These are phyloP conservation scores for Vigna radiata DNA, from an alignment of 306 rosid species.

Conservation along the genomic window DNA sequence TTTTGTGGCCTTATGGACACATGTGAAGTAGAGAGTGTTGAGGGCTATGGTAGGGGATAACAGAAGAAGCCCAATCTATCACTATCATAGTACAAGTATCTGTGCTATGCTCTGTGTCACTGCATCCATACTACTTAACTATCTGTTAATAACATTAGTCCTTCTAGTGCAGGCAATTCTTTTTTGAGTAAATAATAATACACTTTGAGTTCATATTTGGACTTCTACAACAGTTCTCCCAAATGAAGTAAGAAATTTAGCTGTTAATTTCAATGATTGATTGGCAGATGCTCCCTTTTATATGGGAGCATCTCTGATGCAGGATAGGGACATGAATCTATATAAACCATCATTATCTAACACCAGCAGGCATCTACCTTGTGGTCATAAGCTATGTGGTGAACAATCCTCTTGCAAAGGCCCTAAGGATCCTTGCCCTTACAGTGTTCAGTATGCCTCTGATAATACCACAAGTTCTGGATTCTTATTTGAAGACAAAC, in stretches of 20 bases:
- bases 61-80: background rate
- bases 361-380: conserved; percentile 76
- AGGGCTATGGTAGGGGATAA: background rate
- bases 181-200: conserved; percentile 1
- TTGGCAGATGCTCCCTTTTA: conserved; percentile 92
- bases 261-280: conserved; percentile 85
- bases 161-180: background rate
- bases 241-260: conserved; percentile 66
- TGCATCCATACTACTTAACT: background rate
- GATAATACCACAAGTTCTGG: conserved; percentile 82
- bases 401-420: conserved; percentile 58
- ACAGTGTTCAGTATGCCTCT: conserved; percentile 51
- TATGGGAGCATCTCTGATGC: conserved; percentile 92
- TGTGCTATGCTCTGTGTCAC: conserved; percentile 5
- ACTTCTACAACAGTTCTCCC: conserved; percentile 39
- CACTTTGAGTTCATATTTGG: conserved; percentile 42
- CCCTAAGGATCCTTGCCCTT: conserved; percentile 73
- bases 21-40: background rate
- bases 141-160: conserved; percentile 34
- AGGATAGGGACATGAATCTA: conserved; percentile 87
- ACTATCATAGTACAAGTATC: background rate
- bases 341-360: conserved; percentile 75
- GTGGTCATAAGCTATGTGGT: conserved; percentile 73
- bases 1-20: background rate
- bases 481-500: conserved; percentile 74